Evolutionary conservation across 164 flowering plant species (phyloP).

Genomic region (Houttuynia cordata): DNA sequence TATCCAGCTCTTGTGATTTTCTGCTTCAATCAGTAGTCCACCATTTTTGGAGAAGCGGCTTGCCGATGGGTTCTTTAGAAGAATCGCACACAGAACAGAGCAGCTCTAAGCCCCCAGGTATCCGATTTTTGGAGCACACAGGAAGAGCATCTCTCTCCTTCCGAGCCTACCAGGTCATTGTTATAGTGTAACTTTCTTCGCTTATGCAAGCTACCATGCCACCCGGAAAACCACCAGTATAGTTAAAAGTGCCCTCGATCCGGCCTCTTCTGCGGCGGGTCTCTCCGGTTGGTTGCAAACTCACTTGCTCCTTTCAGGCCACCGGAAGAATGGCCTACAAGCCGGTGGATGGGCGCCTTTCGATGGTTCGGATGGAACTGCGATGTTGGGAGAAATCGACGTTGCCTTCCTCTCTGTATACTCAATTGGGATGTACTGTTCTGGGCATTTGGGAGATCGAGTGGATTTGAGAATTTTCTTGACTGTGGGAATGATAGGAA

Average conservation of each 20-base stretch:
- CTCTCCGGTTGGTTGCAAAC: slow-evolving; percentile 20
- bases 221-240: slow-evolving; percentile 77
- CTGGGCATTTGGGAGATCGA: slow-evolving; percentile 87
- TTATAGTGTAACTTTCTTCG: slow-evolving; percentile 66
- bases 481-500: slow-evolving; percentile 84
- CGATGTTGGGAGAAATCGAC: slow-evolving; percentile 68
- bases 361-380: slow-evolving; percentile 62
- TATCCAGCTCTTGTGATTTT: not conserved
- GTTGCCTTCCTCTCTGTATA: slow-evolving; percentile 69
- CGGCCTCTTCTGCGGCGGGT: slow-evolving; percentile 28
- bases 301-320: slow-evolving; percentile 9
- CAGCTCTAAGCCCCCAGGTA: slow-evolving; percentile 43
- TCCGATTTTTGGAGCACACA: slow-evolving; percentile 33
- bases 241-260: slow-evolving; percentile 81
- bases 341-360: slow-evolving; percentile 84
- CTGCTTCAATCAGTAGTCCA: not conserved
- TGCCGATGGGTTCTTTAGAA: slow-evolving; percentile 17
- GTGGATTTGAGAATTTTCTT: slow-evolving; percentile 60
- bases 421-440: slow-evolving; percentile 71
- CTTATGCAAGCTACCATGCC: slow-evolving; percentile 76
- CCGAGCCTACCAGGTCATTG: slow-evolving; percentile 62
- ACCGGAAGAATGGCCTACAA: slow-evolving; percentile 5
- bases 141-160: slow-evolving; percentile 32
- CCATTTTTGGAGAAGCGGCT: not conserved
- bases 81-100: slow-evolving; percentile 9